phyloP scores from a whole-genome alignment of 257 asterid species.

The Gentiana dahurica region DNA sequence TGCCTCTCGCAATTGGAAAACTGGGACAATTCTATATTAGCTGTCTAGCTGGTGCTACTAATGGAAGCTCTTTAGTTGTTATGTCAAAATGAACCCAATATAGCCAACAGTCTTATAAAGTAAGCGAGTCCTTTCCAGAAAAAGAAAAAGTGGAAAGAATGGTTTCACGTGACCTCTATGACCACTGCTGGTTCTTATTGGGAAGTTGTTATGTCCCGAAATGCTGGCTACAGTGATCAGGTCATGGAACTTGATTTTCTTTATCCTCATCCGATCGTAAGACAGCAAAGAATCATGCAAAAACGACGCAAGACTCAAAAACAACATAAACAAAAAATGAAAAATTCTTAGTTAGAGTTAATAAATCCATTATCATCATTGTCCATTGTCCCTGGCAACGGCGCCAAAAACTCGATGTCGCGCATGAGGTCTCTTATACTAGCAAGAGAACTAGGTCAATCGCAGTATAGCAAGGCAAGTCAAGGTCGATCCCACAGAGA shows the following conservation, averaged over 20 bases:
- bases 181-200: conserved; percentile 38
- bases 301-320: no score
- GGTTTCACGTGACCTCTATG: conserved; percentile 41
- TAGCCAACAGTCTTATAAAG: conserved; percentile 35
- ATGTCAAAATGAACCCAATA: conserved; percentile 41
- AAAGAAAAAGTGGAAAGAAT: conserved; percentile 45
- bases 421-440: no score
- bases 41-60: conserved; percentile 34
- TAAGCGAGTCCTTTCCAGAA: conserved; percentile 43
- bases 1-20: conserved; percentile 16
- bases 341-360: no score
- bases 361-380: no score
- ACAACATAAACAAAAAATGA: no score
- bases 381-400: no score
- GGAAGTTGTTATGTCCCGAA: conserved; percentile 44
- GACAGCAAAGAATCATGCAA: no score
- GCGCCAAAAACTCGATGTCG: no score
- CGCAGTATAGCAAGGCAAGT: no score
- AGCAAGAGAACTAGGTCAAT: no score
- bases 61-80: conserved; percentile 36
- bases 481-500: no score
- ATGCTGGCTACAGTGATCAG: conserved; percentile 37
- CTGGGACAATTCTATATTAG: conserved; percentile 39
- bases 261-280: no score
- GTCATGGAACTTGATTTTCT: conserved; percentile 10